Evolutionary conservation across 1,139 yeast genomes (phyloP), one percentile per base, ranked within the genome.

Genomic region (Scheffersomyces titani): DNA sequence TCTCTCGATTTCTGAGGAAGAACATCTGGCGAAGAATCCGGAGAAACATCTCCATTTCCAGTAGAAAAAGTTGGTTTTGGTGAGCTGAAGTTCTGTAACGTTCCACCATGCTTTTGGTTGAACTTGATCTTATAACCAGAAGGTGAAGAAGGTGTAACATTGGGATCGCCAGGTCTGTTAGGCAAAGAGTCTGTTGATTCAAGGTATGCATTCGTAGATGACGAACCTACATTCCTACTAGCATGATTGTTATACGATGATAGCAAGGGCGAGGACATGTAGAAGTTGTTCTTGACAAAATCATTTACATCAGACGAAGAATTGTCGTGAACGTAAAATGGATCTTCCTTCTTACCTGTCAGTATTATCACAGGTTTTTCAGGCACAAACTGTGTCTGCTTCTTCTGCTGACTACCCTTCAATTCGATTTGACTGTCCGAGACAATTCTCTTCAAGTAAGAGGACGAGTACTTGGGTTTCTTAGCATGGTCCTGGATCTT

Each of bases 381-480:
- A 47, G 45, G 47, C 16, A 16, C 30, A n/a, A 19, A 20, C 24
- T 44, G 21, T 18, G 54, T 53, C 11, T 54, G 57, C 22, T 52
- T 52, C 49, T 54, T 19, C 50, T 58, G 57, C 48, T 58, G 54
- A 11, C 13, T 30, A 30, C 40, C 40, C 40, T 30, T 30, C 11
- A 61, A 36, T 24, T 63, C 66, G 52, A 72, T 59, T 20, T 68
- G 66, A 5, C 75, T 65, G 55, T 77, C 81, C 0, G 79, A 73
- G 19, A 66, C 69, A 60, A 75, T 68, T 58, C 80, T 68, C 55
- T 73, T 76, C 55, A 78, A 67, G 59, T 72, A 79, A 18, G 75
- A 70, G 18, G 74, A 70, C 2, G 82, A 78, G 65, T 79, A 79
- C 56, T 74, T 74, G 16, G 83, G 83, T 56, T 64, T 71, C 24